These are phyloP conservation scores for Dipteronia sinensis DNA, from an alignment of 345 rosid genomes.

Conservation along the genomic window DNA sequence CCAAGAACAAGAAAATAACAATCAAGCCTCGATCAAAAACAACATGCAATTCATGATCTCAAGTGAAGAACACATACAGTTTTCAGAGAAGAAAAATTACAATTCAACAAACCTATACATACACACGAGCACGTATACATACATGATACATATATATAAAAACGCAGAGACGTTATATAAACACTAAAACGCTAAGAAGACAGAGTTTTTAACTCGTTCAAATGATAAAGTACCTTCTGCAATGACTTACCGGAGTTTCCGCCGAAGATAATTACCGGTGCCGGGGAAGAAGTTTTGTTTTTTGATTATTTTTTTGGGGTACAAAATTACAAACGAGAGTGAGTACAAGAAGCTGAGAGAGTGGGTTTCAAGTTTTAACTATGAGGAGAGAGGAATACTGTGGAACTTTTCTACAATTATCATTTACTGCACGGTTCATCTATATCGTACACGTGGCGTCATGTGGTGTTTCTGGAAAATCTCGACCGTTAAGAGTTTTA, in stretches of 20 bases:
- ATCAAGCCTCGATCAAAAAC: neutral
- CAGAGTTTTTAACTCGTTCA: neutral
- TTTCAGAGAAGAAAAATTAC: neutral
- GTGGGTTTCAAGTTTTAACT: neutral
- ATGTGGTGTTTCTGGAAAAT: neutral
- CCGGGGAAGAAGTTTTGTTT: neutral
- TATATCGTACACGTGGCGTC: neutral
- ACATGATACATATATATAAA: neutral
- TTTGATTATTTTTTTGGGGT: neutral
- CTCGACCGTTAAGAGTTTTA: neutral
- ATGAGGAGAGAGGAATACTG: neutral
- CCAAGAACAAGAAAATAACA: neutral
- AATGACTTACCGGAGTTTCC: neutral
- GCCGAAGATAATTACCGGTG: neutral
- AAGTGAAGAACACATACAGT: neutral
- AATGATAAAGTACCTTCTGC: neutral
- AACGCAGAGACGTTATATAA: neutral
- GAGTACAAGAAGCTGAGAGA: neutral
- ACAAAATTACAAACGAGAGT: neutral
- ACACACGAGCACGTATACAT: neutral
- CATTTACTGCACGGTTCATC: neutral
- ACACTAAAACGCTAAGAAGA: neutral
- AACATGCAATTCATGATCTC: slow-evolving; percentile 7
- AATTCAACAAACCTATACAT: neutral
- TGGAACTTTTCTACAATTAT: neutral